Evolutionary conservation across 768 basidiomycete species (phyloP).

Genomic region (Podaxis sp.): DNA sequence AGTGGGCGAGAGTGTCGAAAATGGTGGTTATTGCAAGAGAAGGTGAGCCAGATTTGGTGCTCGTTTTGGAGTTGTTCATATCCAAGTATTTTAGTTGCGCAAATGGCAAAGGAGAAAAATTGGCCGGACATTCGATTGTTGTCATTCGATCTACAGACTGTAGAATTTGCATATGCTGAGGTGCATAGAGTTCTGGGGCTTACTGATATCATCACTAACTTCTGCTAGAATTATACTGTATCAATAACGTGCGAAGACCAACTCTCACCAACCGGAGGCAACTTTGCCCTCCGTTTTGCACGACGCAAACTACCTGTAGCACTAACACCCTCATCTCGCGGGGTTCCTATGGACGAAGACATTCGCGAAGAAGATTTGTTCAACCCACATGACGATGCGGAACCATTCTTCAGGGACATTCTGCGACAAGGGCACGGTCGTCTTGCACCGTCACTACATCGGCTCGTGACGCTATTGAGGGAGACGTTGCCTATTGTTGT

Average conservation of each 20-base stretch:
- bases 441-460: slow-evolving; percentile 62
- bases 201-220: not conserved
- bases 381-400: slow-evolving; percentile 81
- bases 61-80: not conserved
- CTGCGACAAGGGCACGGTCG: slow-evolving; percentile 64
- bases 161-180: slow-evolving; percentile 80
- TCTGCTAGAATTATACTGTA: slow-evolving; percentile 65
- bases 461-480: slow-evolving; percentile 65
- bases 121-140: slow-evolving; percentile 81
- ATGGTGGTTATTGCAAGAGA: slow-evolving; percentile 93
- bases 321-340: slow-evolving; percentile 13
- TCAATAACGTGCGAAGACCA: slow-evolving; percentile 80
- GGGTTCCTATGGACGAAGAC: slow-evolving; percentile 23
- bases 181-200: slow-evolving; percentile 30
- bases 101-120: slow-evolving; percentile 70
- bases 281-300: slow-evolving; percentile 73
- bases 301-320: slow-evolving; percentile 30
- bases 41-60: slow-evolving; percentile 40
- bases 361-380: slow-evolving; percentile 28
- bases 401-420: slow-evolving; percentile 70
- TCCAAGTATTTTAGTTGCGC: slow-evolving; percentile 55
- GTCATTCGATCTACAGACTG: slow-evolving; percentile 89
- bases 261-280: slow-evolving; percentile 62
- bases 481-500: slow-evolving; percentile 77
- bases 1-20: slow-evolving; percentile 91